A percentile compares a stretch with the other conserved stretches of the same genome.
Evolutionary conservation across 805 yeast genomes (phyloP).

Genomic region (Lachancea lanzarotensis): DNA sequence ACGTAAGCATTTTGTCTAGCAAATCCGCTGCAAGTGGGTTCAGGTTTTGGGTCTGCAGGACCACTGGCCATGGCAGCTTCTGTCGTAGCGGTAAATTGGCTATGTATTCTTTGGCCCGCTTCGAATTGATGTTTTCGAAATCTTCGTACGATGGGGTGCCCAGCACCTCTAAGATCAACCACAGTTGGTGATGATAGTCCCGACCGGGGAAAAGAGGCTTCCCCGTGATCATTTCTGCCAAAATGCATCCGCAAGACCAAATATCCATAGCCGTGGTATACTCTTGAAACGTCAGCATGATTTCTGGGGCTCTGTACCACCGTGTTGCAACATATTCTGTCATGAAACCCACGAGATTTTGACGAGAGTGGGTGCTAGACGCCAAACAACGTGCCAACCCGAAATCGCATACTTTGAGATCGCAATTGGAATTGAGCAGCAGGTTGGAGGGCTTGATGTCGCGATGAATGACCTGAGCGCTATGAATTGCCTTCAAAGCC

Average conservation of each 20-base stretch:
- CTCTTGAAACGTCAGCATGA: constrained; percentile 66
- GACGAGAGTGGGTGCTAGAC: constrained; percentile 35
- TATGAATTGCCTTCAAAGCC: constrained; percentile 64
- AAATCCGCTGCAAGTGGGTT: constrained; percentile 52
- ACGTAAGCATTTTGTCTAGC: constrained; percentile 60
- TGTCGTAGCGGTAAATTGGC: constrained; percentile 57
- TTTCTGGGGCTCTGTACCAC: constrained; percentile 83
- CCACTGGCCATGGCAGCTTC: constrained; percentile 41
- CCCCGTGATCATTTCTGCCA: constrained; percentile 59
- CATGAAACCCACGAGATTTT: constrained; percentile 46
- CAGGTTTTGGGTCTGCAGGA: constrained; percentile 19
- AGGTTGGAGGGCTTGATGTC: constrained; percentile 73
- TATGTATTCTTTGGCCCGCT: constrained; percentile 72
- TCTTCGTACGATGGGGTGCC: constrained; percentile 75
- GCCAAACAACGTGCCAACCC: constrained; percentile 60
- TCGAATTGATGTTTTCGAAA: constrained; percentile 63
- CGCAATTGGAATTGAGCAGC: constrained; percentile 62
- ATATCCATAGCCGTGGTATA: constrained; percentile 72
- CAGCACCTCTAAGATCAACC: constrained; percentile 57
- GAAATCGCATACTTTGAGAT: constrained; percentile 71
- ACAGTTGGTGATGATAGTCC: constrained; percentile 63
- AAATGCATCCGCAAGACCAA: constrained; percentile 76
- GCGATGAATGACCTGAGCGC: constrained; percentile 67
- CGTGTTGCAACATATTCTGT: constrained; percentile 82
- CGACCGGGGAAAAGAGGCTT: constrained; percentile 70